Conservation (phyloP, 2,329 filamentous ascomycete genomes). For the Colletotrichum sp. region DNA sequence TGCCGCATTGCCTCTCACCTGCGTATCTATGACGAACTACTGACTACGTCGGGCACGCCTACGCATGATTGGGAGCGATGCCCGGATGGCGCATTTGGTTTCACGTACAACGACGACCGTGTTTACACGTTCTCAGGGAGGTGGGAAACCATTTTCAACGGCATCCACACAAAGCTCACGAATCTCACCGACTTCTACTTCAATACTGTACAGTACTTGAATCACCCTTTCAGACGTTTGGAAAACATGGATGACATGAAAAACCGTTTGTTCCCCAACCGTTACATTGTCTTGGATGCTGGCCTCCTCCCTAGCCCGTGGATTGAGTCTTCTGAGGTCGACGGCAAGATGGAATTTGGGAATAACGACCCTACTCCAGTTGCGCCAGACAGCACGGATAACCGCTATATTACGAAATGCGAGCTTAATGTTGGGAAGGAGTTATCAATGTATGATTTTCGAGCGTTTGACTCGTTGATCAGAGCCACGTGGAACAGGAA, state of each 20-base stretch:
- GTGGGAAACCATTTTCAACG: conserved; percentile 27
- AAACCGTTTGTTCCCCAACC: not conserved
- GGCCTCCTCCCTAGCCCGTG: not conserved
- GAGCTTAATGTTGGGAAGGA: not conserved
- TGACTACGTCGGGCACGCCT: not conserved
- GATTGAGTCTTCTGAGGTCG: not conserved
- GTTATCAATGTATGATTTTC: not conserved
- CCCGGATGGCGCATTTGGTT: not conserved
- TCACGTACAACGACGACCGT: not conserved
- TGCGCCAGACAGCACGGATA: not conserved
- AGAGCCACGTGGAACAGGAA: not conserved
- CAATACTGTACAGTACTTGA: not conserved
- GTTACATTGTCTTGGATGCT: not conserved
- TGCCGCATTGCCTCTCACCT: conserved; percentile 22
- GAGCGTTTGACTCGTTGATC: not conserved
- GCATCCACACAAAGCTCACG: conserved; percentile 16
- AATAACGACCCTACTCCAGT: not conserved
- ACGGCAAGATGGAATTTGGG: not conserved
- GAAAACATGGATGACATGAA: not conserved
- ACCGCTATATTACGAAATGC: not conserved
- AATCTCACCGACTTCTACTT: conserved; percentile 23
- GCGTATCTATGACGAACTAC: not conserved
- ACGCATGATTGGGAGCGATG: conserved; percentile 20
- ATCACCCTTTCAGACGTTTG: not conserved
- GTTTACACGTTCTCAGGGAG: conserved; percentile 16